Evolutionary conservation across 2,329 filamentous ascomycete species (phyloP), one percentile per base, ranked within the genome.

Genomic region (Westerdykella sp.): DNA sequence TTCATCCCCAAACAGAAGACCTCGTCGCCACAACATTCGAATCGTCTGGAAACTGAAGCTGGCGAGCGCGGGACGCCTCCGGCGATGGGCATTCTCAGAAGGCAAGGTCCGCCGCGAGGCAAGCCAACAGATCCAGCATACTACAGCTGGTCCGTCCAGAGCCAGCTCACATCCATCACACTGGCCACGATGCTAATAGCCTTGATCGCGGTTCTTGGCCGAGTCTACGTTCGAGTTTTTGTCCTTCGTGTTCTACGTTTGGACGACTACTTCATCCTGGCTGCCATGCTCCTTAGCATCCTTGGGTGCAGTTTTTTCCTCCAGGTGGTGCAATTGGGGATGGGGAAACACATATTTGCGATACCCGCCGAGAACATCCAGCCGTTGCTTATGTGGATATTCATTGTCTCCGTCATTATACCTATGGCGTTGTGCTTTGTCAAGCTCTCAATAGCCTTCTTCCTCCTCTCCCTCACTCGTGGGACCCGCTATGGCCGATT

Each of bases 391-490:
- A 64, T 16, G 44, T 49, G 35, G 66, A 67, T 42, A 68, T 75
- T 48, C 68, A 69, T 14, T 53, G 76, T 41, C 32, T 63, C 69
- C 9, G 66, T 74, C 44, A 45, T 69, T 9, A 43, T 38, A 7
- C 44, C 44, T 6, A 16, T 43, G 18, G 71, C 67, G 0, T 63
- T 70, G 6, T 62, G 64, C 31, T 54, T 67, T 4, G 65, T 73
- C 49, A 75, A 74, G 50, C 62, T 75, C 7, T 73, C 71, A 2
- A 63, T 73, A 25, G 67, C 63, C 5, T 60, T 69, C n/a, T 72
- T 73, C 47, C 57, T 75, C 6, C 59, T 73, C 42, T 57, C 70
- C 13, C 64, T 68, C n/a, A 55, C 64, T 15, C 55, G 57, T 12
- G 69, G 59, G 15, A 41, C 45, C 7, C 54, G 44, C 11, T 70